phyloP scores from a whole-genome alignment of 2,329 filamentous ascomycete genomes.

The Fusarium albosuccineum region DNA sequence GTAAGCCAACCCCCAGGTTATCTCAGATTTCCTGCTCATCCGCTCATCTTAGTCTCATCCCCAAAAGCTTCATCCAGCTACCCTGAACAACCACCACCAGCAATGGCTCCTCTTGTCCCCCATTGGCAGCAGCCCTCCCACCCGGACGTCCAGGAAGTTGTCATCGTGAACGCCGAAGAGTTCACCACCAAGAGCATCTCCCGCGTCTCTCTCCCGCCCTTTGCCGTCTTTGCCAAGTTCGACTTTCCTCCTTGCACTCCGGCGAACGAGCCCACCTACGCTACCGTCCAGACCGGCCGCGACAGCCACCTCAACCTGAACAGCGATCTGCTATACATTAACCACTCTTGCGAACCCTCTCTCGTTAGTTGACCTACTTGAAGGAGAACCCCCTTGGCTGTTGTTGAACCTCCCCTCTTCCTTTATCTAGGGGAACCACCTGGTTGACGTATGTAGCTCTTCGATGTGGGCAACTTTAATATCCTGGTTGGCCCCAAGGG shows the following conservation, averaged over 20 bases:
- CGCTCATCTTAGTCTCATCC: not conserved
- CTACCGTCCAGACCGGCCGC: constrained; percentile 71
- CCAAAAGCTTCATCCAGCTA: constrained; percentile 15
- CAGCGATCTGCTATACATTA: constrained; percentile 75
- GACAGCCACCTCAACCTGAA: constrained; percentile 72
- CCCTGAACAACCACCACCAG: constrained; percentile 22
- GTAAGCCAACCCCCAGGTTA: not conserved
- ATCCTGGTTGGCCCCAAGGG: constrained; percentile 71
- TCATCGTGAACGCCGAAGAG: constrained; percentile 65
- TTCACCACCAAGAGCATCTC: constrained; percentile 73
- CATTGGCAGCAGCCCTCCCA: constrained; percentile 73
- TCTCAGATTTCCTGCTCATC: not conserved
- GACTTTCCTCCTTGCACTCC: constrained; percentile 72
- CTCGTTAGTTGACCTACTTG: constrained; percentile 62
- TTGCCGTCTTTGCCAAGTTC: constrained; percentile 76
- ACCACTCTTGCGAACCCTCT: constrained; percentile 76
- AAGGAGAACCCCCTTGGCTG: constrained; percentile 24
- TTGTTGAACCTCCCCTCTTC: constrained; percentile 6
- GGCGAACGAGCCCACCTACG: constrained; percentile 70
- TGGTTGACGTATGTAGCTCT: constrained; percentile 60
- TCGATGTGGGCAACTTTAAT: constrained; percentile 69
- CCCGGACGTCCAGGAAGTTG: constrained; percentile 65
- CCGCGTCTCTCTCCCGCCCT: constrained; percentile 67
- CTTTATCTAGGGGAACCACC: not conserved
- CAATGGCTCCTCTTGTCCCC: constrained; percentile 69